Percentiles rank a stretch among this genome's conserved stretches.
Conservation (phyloP, 495 filamentous ascomycete genomes). For the Xylaria grammica region DNA sequence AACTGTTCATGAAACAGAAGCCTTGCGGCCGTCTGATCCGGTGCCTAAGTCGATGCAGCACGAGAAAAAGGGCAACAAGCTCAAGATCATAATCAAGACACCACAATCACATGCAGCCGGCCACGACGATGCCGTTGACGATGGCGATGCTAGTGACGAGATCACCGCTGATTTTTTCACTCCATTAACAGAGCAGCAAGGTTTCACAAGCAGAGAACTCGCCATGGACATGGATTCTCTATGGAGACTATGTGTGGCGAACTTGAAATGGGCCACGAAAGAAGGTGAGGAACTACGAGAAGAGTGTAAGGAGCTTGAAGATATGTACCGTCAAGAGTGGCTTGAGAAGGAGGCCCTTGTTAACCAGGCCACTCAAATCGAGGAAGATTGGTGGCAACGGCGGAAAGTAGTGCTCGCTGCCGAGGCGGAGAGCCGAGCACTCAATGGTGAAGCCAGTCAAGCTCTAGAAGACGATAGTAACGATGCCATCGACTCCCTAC, state of each 20-base stretch:
- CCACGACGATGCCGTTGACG: slow-evolving; percentile 58
- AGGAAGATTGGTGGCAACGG: slow-evolving; percentile 55
- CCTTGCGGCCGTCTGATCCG: slow-evolving; percentile 83
- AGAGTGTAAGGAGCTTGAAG: slow-evolving; percentile 70
- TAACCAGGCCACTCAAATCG: slow-evolving; percentile 58
- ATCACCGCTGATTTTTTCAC: slow-evolving; percentile 52
- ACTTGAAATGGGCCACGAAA: slow-evolving; percentile 80
- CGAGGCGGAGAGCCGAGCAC: slow-evolving; percentile 33
- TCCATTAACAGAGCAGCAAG: slow-evolving; percentile 61
- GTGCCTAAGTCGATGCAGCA: slow-evolving; percentile 76
- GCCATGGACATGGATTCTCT: slow-evolving; percentile 70
- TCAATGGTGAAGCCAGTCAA: slow-evolving; percentile 3
- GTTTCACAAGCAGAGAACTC: slow-evolving; percentile 77
- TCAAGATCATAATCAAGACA: slow-evolving; percentile 68
- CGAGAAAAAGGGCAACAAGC: slow-evolving; percentile 63
- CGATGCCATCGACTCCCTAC: slow-evolving; percentile 11
- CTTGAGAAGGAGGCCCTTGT: slow-evolving; percentile 76
- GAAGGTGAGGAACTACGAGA: slow-evolving; percentile 66
- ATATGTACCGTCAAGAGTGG: slow-evolving; percentile 77
- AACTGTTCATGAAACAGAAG: slow-evolving; percentile 97
- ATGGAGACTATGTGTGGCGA: slow-evolving; percentile 72
- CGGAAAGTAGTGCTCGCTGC: slow-evolving; percentile 48
- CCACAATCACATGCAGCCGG: slow-evolving; percentile 59
- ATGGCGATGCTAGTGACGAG: slow-evolving; percentile 56
- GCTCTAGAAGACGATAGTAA: slow-evolving; percentile 19